These are phyloP conservation scores for Pseudogymnoascus destructans DNA, from an alignment of 2,329 filamentous ascomycete genomes.

Conservation along the genomic window DNA sequence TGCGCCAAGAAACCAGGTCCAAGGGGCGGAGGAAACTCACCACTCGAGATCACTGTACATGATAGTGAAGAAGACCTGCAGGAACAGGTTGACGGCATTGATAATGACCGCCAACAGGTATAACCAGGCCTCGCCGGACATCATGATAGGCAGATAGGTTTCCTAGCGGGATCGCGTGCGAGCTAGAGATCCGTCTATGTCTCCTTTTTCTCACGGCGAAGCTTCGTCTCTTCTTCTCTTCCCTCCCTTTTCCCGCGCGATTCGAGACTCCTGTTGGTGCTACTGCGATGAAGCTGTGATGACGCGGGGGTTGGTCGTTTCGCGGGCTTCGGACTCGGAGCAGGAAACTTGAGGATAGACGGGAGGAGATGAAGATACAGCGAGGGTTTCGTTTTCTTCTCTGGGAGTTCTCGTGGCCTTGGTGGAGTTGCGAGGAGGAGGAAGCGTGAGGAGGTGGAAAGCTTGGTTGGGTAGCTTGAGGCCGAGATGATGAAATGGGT, in stretches of 20 bases:
- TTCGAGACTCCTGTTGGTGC: not conserved
- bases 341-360: not conserved
- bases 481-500: conserved; percentile 5
- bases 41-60: conserved; percentile 99
- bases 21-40: conserved; percentile 43
- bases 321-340: not conserved
- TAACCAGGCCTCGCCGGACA: conserved; percentile 98
- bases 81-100: conserved; percentile 98
- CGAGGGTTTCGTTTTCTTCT: not conserved
- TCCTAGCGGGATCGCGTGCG: not conserved
- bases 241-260: not conserved
- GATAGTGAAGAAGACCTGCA: conserved; percentile 99
- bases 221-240: not conserved
- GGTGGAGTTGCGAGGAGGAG: not conserved
- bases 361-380: not conserved
- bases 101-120: conserved; percentile 96
- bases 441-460: not conserved
- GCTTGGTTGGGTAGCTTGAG: not conserved
- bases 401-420: not conserved
- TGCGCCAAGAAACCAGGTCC: conserved; percentile 2
- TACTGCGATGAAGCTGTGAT: not conserved
- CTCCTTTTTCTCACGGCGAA: not conserved
- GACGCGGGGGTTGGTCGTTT: not conserved
- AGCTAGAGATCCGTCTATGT: not conserved
- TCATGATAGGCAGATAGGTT: conserved; percentile 33